These are phyloP conservation scores for Pelargonium citronellum DNA, from an alignment of 441 rosid species.

Conservation along the genomic window DNA sequence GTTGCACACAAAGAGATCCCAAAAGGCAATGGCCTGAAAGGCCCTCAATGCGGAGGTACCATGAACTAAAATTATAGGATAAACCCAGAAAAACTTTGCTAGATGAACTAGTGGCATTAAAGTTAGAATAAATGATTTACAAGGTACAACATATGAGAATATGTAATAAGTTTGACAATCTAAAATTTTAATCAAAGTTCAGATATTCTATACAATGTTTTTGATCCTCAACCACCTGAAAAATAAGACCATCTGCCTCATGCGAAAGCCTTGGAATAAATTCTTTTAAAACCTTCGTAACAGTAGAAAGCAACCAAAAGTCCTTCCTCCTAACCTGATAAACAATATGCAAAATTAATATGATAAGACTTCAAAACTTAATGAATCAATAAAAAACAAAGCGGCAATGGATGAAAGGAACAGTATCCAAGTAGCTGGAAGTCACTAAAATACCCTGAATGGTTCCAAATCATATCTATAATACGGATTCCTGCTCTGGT, in stretches of 20 bases:
- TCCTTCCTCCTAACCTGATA: constrained; percentile 93
- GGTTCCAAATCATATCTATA: constrained; percentile 95
- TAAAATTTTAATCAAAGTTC: not conserved
- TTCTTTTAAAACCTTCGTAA: constrained; percentile 72
- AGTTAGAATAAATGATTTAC: not conserved
- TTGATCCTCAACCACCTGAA: constrained; percentile 60
- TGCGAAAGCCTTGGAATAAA: constrained; percentile 97
- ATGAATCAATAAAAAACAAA: not conserved
- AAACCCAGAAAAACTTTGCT: constrained; percentile 6
- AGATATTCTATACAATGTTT: not conserved
- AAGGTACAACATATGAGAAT: not conserved
- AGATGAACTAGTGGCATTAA: not conserved
- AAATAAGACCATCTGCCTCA: constrained; percentile 96
- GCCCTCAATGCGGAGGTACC: constrained; percentile 11
- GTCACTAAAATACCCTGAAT: too few relatives aligned
- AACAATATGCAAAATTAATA: constrained; percentile 17
- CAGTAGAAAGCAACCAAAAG: constrained; percentile 95
- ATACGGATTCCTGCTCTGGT: constrained; percentile 57
- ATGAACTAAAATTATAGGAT: constrained; percentile 4
- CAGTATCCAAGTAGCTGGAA: too few relatives aligned
- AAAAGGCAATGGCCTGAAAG: not conserved
- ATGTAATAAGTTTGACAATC: constrained; percentile 4
- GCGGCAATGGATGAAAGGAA: too few relatives aligned
- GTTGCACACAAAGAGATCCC: not conserved
- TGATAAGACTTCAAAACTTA: not conserved